Base-by-base conservation (phyloP, 257 asterid genomes). In the Solanum virginianum region DNA sequence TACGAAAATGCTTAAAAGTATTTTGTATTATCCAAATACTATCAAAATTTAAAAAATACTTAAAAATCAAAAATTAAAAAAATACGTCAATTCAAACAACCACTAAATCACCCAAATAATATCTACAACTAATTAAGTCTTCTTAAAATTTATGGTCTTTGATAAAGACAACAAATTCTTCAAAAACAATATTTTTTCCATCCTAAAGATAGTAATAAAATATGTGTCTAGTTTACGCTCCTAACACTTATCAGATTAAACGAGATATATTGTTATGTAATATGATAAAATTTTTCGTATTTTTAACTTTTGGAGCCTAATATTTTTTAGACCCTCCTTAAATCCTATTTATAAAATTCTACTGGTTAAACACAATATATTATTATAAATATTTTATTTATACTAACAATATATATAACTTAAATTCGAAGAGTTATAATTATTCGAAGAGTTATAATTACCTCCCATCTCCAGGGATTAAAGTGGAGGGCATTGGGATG, bases 381-480 rank as follows among this genome's bases (percentile, higher is more conserved):
- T 69, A 36, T 5, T 0, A 0, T 1, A 32, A 32, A 36, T 0
- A 16, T 8, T 9, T 8, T n/a, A 10, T 9, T 69, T 17, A 69
- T 36, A 36, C 0, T 0, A 4, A 69, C 6, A 4, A 3, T 13
- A 0, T 71, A 11, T 71, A 71, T 71, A 71, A 43, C 10, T 71
- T 71, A 43, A 71, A 41, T 0, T 10, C 20, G 0, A 7, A 71
- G 20, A 1, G 1, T 24, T 9, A 51, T 77, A 29, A 29, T 83
- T 85, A 92, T 0, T 10, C 20, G 0, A 7, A 71, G 20, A 1
- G 1, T 24, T 9, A 51, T 77, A 29, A 29, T 83, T 85, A 92
- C 96, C 98, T 92, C 87, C 98, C 98, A 94, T 91, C 98, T 92
- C 91, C 92, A 94, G 36, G 98, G 98, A 84, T 94, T 87, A 84